These are phyloP conservation scores for Allium sativum DNA, from an alignment of 106 monocot genomes.

Conservation along the genomic window DNA sequence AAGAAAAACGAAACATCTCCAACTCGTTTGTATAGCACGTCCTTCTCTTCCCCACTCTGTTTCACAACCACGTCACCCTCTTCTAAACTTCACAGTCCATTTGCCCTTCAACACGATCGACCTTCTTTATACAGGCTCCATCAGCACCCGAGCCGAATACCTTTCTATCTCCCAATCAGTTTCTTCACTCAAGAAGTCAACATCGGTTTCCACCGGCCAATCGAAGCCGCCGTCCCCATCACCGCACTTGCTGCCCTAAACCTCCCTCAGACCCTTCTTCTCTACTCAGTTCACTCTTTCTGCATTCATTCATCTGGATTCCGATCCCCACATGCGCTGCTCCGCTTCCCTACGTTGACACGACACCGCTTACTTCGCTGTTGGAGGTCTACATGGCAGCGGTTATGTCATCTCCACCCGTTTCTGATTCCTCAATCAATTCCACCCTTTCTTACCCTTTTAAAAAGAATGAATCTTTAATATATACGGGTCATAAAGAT, in stretches of 20 bases:
- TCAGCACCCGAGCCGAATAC: no score
- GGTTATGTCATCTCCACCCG: conserved; percentile 51
- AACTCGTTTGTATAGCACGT: no score
- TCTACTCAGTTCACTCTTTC: conserved; percentile 60
- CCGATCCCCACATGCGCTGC: conserved; percentile 30
- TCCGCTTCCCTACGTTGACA: conserved; percentile 57
- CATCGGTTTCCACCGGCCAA: neutral
- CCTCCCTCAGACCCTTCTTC: conserved; percentile 47
- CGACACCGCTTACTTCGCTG: conserved; percentile 64
- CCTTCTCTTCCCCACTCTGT: no score
- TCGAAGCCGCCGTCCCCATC: neutral
- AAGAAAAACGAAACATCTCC: no score
- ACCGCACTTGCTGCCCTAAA: conserved; percentile 14
- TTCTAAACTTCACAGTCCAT: no score
- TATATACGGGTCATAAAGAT: conserved; percentile 64
- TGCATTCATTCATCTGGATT: conserved; percentile 43
- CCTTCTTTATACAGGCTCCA: no score
- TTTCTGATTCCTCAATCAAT: conserved; percentile 51
- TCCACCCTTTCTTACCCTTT: conserved; percentile 44
- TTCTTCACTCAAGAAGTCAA: conserved; percentile 27
- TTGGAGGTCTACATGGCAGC: conserved; percentile 55
- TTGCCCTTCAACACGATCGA: no score
- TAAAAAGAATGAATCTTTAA: conserved; percentile 58
- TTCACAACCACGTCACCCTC: no score
- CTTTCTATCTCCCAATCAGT: conserved; percentile 49